Base-by-base conservation (phyloP, 2,329 filamentous ascomycete genomes). In the Fusarium palustre region DNA sequence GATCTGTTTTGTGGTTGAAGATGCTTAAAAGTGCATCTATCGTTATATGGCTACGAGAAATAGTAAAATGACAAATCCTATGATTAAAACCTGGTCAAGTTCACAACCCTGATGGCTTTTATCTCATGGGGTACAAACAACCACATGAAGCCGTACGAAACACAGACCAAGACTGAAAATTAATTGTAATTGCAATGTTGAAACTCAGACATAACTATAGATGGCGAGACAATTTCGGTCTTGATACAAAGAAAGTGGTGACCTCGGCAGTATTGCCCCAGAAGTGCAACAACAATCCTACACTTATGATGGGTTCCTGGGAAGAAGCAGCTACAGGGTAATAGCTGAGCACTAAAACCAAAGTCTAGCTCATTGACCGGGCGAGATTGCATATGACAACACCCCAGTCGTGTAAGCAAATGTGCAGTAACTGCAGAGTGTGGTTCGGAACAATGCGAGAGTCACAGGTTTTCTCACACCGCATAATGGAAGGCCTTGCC, bases 381-480 rank as follows among this genome's bases (percentile, higher is more conserved):
- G 31, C 33, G 49, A 49, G 20, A 30, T 33, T 28, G 28, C 24
- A 24, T n/a, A 22, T 43, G 47, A 63, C 33, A 52, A 33, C 36
- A 28, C 16, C 22, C 42, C 38, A n/a, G 34, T 5, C 39, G 48
- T 52, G 24, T 41, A 52, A 41, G 34, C 48, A 20, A 28, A 20
- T 52, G 22, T 39, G 36, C 36, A 39, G n/a, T 5, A n/a, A 36
- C 34, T 36, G 22, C 20, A 39, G 36, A 39, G 36, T 22, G 12
- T 41, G 33, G 30, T 52, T 52, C 33, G 33, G n/a, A 30, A 28
- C 10, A 22, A 52, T 60, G 65, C 49, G 36, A 45, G 33, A 49
- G 50, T 66, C 47, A 50, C n/a, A 20, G 50, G 33, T 41, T 45
- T 65, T 38, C 34, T 55, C 30, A 61, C 34, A 39, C 18, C 42